Evolutionary conservation across 495 filamentous ascomycete species (phyloP).

Genomic region (Delitschia confertaspora): DNA sequence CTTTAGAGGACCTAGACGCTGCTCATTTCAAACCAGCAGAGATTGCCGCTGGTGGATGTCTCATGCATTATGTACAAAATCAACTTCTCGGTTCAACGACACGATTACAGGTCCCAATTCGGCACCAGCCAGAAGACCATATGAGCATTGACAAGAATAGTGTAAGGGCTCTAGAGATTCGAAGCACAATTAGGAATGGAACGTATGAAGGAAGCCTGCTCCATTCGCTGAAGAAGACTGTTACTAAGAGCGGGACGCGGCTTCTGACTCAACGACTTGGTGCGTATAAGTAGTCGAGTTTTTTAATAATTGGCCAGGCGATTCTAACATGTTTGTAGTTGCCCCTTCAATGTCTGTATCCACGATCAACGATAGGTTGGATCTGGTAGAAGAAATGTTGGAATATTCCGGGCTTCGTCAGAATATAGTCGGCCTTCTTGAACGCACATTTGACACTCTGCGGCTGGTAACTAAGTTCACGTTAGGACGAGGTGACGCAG

Average conservation of each 20-base stretch:
- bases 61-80: slow-evolving; percentile 75
- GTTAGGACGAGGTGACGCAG: slow-evolving; percentile 83
- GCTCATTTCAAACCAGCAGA: slow-evolving; percentile 45
- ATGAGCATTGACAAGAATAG: slow-evolving; percentile 90
- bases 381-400: slow-evolving; percentile 70
- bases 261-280: slow-evolving; percentile 76
- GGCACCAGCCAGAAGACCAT: slow-evolving; percentile 59
- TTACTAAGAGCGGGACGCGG: slow-evolving; percentile 81
- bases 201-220: slow-evolving; percentile 70
- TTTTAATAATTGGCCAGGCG: not conserved
- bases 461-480: slow-evolving; percentile 90
- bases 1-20: slow-evolving; percentile 37
- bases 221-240: slow-evolving; percentile 77
- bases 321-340: slow-evolving; percentile 35
- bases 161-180: slow-evolving; percentile 81
- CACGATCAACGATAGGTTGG: slow-evolving; percentile 70
- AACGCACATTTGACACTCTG: slow-evolving; percentile 73
- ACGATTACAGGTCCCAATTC: slow-evolving; percentile 74
- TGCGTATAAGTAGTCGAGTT: slow-evolving; percentile 32
- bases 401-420: slow-evolving; percentile 55
- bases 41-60: slow-evolving; percentile 57
- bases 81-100: slow-evolving; percentile 69
- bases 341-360: slow-evolving; percentile 76
- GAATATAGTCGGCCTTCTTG: slow-evolving; percentile 55
- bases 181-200: slow-evolving; percentile 70